phyloP scores from a whole-genome alignment of 1,284 basidiomycete genomes.

The Cerrena zonata region DNA sequence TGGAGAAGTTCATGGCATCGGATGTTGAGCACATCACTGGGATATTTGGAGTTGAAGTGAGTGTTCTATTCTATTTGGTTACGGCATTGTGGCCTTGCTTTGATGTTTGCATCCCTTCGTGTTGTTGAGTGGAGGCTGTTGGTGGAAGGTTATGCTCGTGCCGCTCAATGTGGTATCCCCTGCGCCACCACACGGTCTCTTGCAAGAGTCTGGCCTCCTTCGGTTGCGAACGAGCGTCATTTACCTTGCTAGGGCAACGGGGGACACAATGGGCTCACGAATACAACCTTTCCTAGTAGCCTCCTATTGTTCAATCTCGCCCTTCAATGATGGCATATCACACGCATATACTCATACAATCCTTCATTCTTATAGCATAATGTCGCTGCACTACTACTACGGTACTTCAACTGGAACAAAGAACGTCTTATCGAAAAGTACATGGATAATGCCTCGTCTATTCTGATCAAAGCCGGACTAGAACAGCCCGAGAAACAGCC shows the following conservation, averaged over 20 bases:
- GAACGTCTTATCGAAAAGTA: slow-evolving; percentile 93
- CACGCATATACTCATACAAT: neutral
- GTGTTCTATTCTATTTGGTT: slow-evolving; percentile 5
- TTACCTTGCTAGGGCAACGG: too few relatives aligned
- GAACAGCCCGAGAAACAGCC: slow-evolving; percentile 28
- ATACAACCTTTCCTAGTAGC: too few relatives aligned
- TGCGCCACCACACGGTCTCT: too few relatives aligned
- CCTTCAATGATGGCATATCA: neutral
- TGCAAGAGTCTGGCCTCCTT: too few relatives aligned
- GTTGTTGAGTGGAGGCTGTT: too few relatives aligned
- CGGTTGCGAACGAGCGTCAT: too few relatives aligned
- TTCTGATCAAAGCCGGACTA: slow-evolving; percentile 69
- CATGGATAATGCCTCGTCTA: slow-evolving; percentile 78
- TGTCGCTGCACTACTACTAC: slow-evolving; percentile 75
- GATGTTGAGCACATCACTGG: slow-evolving; percentile 81
- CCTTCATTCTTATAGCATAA: slow-evolving; percentile 21
- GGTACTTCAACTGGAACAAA: slow-evolving; percentile 91
- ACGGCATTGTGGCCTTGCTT: neutral
- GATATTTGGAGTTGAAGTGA: slow-evolving; percentile 78
- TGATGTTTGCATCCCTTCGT: neutral
- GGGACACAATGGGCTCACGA: too few relatives aligned
- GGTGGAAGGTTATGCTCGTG: too few relatives aligned
- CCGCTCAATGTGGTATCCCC: too few relatives aligned
- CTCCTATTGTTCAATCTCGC: too few relatives aligned
- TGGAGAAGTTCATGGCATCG: slow-evolving; percentile 70